Base-by-base conservation (phyloP, 495 filamentous ascomycete genomes). In the Podospora sp. region DNA sequence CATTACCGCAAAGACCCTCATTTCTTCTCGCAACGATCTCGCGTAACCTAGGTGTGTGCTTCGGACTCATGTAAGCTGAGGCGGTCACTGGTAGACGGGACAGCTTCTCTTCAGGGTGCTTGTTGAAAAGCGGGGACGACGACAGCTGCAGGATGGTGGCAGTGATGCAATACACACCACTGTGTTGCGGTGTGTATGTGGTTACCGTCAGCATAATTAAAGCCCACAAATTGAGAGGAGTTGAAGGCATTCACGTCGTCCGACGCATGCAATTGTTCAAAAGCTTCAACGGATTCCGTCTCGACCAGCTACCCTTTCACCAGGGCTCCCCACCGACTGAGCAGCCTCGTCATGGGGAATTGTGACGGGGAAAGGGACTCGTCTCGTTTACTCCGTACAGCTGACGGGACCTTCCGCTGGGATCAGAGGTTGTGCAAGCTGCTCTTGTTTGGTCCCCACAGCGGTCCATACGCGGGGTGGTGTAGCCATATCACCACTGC, bases 91-190 rank as follows among this genome's bases (percentile, higher is more conserved):
- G 49, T 40, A 35, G 60, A 12, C n/a, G 35, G 18, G 20, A 46
- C 33, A n/a, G 6, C 60, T 46, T n/a, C 57, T 33, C 57, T 18
- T 40, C 36, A 49, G 24, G 24, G 51, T 63, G 29, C 29, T 33
- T 33, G n/a, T 35, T 63, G 20, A 63, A 40, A 27, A 40, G 60
- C 25, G 60, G 36, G 21, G 60, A 33, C n/a, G 46, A 35, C 20
- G 61, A 36, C 36, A 51, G 61, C 61, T 33, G 61, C 26, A 46
- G 22, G 25, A 29, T 35, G 26, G 27, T 55, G 61, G 27, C 46
- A 55, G 24, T 46, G 49, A 63, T 55, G 61, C 26, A 63, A 60
- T 26, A 27, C 26, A 36, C 57, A 36, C n/a, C 26, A 33, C 8
- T 1, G 24, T 58, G 26, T 33, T 40, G 36, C 26, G 29, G 40